A percentile compares a stretch with the other conserved stretches of the same genome.
Evolutionary conservation across 2,329 filamentous ascomycete species (phyloP).

Genomic region (Didymella glomerata): DNA sequence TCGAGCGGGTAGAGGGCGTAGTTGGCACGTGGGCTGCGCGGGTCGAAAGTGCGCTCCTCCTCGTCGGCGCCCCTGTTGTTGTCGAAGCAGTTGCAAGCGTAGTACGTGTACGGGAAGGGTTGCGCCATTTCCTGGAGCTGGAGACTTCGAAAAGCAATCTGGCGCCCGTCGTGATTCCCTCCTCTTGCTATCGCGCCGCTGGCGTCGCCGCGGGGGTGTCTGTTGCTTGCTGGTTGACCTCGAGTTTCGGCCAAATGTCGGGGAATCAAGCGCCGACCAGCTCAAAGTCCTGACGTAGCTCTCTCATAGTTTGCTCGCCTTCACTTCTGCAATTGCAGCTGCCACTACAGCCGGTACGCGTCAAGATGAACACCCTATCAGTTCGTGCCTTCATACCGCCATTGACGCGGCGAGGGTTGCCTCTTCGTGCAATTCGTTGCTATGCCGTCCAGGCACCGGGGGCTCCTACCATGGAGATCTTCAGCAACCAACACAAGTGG

Average conservation of each 20-base stretch:
- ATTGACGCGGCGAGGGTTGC: constrained; percentile 36
- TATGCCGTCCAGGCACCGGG: constrained; percentile 84
- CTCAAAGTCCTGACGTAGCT: constrained; percentile 18
- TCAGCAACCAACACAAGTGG: constrained; percentile 88
- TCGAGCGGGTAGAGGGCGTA: constrained; percentile 94
- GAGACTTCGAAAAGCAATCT: background rate
- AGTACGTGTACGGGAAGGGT: constrained; percentile 69
- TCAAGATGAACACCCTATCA: constrained; percentile 45
- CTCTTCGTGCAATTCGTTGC: constrained; percentile 52
- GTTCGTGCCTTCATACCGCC: constrained; percentile 50
- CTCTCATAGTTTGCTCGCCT: background rate
- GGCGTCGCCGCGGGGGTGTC: constrained; percentile 18
- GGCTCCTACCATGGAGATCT: constrained; percentile 83
- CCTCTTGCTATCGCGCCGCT: background rate
- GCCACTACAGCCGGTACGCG: background rate
- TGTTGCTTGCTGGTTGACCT: constrained; percentile 21
- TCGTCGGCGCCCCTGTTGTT: constrained; percentile 64
- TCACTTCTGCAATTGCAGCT: constrained; percentile 2
- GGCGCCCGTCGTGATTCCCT: background rate
- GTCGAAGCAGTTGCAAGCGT: constrained; percentile 70
- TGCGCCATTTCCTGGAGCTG: constrained; percentile 56
- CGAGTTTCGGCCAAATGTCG: constrained; percentile 17
- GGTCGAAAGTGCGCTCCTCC: constrained; percentile 84
- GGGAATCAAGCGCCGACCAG: constrained; percentile 11
- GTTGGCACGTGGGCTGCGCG: constrained; percentile 81